Percentiles rank a stretch among this genome's conserved stretches.
Conservation (phyloP, 78 protist genomes). For the Goniomonas avonlea region DNA sequence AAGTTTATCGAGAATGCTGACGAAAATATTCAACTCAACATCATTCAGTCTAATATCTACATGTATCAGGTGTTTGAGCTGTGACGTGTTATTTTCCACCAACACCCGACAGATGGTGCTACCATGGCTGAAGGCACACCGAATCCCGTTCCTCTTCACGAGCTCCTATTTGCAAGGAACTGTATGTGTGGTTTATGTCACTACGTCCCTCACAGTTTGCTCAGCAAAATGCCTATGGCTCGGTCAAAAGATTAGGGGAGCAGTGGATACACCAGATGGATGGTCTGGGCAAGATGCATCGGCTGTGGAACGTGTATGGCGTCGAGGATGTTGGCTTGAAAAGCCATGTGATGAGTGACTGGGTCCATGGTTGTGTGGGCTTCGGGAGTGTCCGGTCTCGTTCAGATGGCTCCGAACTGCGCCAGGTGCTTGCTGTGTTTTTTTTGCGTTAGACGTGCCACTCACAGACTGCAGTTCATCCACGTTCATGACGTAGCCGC, state of each 20-base stretch:
- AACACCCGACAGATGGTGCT: too few species aligned
- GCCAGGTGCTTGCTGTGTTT: background rate
- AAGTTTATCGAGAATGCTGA: constrained; percentile 7
- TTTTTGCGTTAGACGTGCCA: background rate
- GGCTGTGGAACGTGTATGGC: constrained; percentile 16
- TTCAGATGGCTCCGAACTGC: background rate
- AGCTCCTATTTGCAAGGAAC: background rate
- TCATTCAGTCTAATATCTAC: background rate
- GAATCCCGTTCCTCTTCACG: background rate
- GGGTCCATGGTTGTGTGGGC: background rate
- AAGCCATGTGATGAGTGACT: constrained; percentile 21
- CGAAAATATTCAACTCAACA: background rate
- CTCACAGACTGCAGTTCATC: background rate
- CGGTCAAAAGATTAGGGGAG: constrained; percentile 1
- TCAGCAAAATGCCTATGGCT: background rate
- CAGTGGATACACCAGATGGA: background rate
- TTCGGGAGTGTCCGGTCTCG: background rate
- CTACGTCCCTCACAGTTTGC: too few species aligned
- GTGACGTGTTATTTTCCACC: too few species aligned
- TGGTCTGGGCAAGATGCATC: background rate
- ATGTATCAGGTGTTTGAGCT: too few species aligned
- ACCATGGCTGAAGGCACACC: background rate
- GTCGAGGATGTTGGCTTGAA: background rate
- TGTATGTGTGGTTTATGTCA: too few species aligned
- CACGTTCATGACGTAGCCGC: background rate